phyloP scores from a whole-genome alignment of 2,329 filamentous ascomycete genomes.

The Aspergillus cejpii region DNA sequence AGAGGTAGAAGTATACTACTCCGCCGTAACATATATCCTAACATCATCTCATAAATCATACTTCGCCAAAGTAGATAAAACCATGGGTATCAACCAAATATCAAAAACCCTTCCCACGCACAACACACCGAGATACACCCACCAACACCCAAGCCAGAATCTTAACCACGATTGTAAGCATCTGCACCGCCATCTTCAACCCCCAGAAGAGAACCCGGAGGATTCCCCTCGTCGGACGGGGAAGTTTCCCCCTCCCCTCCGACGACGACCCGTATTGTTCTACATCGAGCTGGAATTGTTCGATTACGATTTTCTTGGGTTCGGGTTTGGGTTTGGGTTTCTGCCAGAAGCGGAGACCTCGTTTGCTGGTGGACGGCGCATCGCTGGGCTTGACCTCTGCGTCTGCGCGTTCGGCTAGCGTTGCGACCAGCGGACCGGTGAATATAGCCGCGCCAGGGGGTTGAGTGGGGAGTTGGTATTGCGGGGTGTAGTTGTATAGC shows the following conservation, averaged over 20 bases:
- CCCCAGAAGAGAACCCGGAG: constrained; percentile 37
- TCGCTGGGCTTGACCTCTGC: too few relatives aligned
- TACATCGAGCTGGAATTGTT: constrained; percentile 43
- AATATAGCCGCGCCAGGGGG: constrained; percentile 11
- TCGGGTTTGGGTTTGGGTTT: constrained; percentile 10
- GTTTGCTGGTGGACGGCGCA: too few relatives aligned
- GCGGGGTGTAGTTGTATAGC: constrained; percentile 20
- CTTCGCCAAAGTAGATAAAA: too few relatives aligned
- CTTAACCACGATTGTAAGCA: constrained; percentile 35
- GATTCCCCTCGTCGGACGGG: constrained; percentile 30
- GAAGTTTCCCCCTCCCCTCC: constrained; percentile 38
- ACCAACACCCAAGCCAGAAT: constrained; percentile 40
- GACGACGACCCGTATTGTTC: constrained; percentile 36
- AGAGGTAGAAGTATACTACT: too few relatives aligned
- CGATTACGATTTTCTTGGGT: constrained; percentile 29
- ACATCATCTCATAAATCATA: too few relatives aligned
- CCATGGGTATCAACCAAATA: not conserved
- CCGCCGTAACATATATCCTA: too few relatives aligned
- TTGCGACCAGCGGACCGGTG: constrained; percentile 31
- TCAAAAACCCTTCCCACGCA: constrained; percentile 40
- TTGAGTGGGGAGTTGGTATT: constrained; percentile 9
- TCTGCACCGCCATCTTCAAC: constrained; percentile 34
- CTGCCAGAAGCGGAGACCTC: constrained; percentile 19
- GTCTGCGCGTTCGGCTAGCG: constrained; percentile 40
- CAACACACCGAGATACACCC: constrained; percentile 34